phyloP scores from a whole-genome alignment of 371 early-diverging fungal genomes.

The Amoeboaphelidium occidentale region DNA sequence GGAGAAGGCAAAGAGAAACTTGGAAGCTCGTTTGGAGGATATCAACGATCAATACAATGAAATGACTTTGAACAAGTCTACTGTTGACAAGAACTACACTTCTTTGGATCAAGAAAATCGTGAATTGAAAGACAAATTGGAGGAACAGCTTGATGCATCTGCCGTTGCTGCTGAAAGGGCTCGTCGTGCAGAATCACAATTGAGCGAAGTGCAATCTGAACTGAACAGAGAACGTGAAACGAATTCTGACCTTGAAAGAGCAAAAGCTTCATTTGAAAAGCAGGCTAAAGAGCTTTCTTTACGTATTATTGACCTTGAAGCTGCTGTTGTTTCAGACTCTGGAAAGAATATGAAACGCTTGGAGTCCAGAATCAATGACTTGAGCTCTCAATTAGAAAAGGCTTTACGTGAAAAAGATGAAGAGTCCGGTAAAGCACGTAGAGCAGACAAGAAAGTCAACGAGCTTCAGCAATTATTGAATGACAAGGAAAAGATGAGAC shows the following conservation, averaged over 20 bases:
- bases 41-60: conserved; percentile 33
- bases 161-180: conserved; percentile 27
- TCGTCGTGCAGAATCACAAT: conserved; percentile 28
- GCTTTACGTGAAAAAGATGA: conserved; percentile 31
- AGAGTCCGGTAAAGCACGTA: conserved; percentile 24
- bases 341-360: conserved; percentile 21
- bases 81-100: conserved; percentile 26
- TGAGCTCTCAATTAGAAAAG: conserved; percentile 28
- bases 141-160: conserved; percentile 33
- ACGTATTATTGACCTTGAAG: conserved; percentile 44
- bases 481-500: conserved; percentile 44
- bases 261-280: conserved; percentile 40
- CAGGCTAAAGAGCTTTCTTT: conserved; percentile 41
- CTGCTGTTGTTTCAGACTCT: conserved; percentile 22
- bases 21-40: conserved; percentile 47
- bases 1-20: conserved; percentile 33
- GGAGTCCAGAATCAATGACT: conserved; percentile 35
- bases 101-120: conserved; percentile 25
- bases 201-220: conserved; percentile 24
- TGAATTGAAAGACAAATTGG: conserved; percentile 32
- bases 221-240: conserved; percentile 34
- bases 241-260: conserved; percentile 28
- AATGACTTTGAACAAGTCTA: conserved; percentile 27
- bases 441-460: conserved; percentile 45
- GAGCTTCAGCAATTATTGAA: conserved; percentile 52